Conservation (phyloP, 2,329 filamentous ascomycete genomes). For the Diplodia seriata region DNA sequence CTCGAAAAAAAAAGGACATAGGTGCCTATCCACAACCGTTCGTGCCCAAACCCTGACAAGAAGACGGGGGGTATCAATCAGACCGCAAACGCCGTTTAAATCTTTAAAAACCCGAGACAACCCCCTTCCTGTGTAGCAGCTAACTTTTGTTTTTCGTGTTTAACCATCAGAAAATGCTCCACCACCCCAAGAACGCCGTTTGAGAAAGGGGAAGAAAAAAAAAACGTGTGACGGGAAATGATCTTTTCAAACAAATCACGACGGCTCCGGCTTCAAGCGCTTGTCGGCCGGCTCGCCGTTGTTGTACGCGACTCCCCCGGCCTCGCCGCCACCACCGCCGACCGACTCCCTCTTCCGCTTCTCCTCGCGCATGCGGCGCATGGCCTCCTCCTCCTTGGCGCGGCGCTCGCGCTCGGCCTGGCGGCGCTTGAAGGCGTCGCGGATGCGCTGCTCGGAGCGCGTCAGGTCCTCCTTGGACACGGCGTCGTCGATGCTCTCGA, state of each 20-base stretch:
- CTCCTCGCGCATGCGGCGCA: constrained; percentile 35
- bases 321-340: background rate
- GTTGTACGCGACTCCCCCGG: background rate
- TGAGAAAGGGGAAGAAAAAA: background rate
- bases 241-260: background rate
- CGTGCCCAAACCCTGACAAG: too few relatives aligned
- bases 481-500: constrained; percentile 86
- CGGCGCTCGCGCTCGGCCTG: constrained; percentile 45
- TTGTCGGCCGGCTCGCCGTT: constrained; percentile 29
- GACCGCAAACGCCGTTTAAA: constrained; percentile 17
- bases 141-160: background rate
- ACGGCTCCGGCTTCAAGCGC: constrained; percentile 16
- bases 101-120: constrained; percentile 3
- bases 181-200: constrained; percentile 7
- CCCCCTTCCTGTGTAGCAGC: background rate
- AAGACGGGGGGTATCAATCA: constrained; percentile 29
- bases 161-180: background rate
- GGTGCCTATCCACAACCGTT: too few relatives aligned
- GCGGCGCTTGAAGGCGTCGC: constrained; percentile 78
- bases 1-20: too few relatives aligned
- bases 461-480: constrained; percentile 85
- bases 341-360: constrained; percentile 35
- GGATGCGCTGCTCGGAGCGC: constrained; percentile 71
- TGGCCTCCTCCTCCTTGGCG: constrained; percentile 26
- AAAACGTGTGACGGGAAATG: background rate